Conservation (phyloP, 2,329 filamentous ascomycete genomes). For the Epichloe uncinata region DNA sequence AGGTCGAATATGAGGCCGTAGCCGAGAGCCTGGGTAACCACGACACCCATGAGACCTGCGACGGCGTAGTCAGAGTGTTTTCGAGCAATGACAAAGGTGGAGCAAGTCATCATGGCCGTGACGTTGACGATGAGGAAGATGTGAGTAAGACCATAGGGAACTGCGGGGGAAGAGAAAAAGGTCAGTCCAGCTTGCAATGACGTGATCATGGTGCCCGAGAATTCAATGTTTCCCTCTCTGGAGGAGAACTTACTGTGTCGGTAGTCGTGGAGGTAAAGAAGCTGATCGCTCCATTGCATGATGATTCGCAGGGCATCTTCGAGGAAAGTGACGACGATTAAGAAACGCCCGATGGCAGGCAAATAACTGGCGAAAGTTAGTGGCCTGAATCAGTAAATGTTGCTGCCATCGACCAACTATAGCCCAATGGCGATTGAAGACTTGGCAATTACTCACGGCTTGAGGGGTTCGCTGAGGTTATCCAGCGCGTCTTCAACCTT, state of each 20-base stretch:
- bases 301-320: constrained; percentile 93
- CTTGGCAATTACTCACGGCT: constrained; percentile 50
- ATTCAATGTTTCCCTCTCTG: neutral
- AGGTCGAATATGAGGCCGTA: constrained; percentile 98
- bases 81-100: constrained; percentile 75
- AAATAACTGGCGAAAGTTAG: constrained; percentile 52
- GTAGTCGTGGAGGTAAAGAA: constrained; percentile 86
- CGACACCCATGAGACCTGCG: constrained; percentile 75
- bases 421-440: neutral
- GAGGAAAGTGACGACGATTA: constrained; percentile 96
- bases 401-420: neutral
- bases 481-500: constrained; percentile 95
- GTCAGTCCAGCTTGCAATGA: neutral
- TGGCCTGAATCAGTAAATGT: constrained; percentile 8
- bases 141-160: constrained; percentile 79
- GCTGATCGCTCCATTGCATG: constrained; percentile 94
- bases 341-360: constrained; percentile 86
- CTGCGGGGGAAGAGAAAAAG: constrained; percentile 31
- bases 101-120: constrained; percentile 72
- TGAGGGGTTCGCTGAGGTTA: constrained; percentile 75
- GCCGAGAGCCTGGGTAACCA: constrained; percentile 84
- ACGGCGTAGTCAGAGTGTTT: constrained; percentile 92
- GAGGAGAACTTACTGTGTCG: constrained; percentile 61
- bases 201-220: neutral
- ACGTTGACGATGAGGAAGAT: constrained; percentile 87